phyloP scores from a whole-genome alignment of 257 asterid species.

The Nicotiana noctiflora region DNA sequence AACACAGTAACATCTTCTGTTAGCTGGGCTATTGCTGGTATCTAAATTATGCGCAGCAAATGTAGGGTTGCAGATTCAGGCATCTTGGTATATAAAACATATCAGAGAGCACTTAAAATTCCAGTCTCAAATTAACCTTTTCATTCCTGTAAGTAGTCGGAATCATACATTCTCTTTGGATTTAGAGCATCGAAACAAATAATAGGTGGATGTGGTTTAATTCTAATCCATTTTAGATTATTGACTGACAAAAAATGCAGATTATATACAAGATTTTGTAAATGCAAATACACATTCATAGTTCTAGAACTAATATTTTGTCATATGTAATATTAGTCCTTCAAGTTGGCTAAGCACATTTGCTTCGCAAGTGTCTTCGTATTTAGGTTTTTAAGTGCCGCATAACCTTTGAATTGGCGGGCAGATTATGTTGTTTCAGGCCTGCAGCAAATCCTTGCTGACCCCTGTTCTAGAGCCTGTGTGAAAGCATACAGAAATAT shows the following conservation, averaged over 20 bases:
- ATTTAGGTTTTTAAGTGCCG: no score
- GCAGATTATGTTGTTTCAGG: neutral
- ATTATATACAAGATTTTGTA: neutral
- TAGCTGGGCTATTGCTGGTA: neutral
- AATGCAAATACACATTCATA: neutral
- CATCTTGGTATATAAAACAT: neutral
- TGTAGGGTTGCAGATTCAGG: neutral
- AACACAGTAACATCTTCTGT: conserved; percentile 14
- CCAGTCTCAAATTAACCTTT: neutral
- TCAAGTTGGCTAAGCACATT: neutral
- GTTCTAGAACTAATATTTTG: neutral
- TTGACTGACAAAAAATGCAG: neutral
- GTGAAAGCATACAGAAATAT: neutral
- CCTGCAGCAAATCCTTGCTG: neutral
- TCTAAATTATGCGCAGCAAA: neutral
- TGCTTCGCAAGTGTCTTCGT: neutral
- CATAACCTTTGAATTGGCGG: no score
- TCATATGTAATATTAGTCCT: neutral
- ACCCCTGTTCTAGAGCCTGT: neutral
- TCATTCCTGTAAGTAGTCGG: neutral
- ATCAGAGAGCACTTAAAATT: neutral
- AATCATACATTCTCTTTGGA: neutral
- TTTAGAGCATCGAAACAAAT: neutral
- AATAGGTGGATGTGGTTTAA: neutral
- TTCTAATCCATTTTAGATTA: neutral